Percentiles rank a stretch among this genome's conserved stretches.
Evolutionary conservation across 306 rosid genomes (phyloP).

Genomic region (Dalbergia cochinchinensis): DNA sequence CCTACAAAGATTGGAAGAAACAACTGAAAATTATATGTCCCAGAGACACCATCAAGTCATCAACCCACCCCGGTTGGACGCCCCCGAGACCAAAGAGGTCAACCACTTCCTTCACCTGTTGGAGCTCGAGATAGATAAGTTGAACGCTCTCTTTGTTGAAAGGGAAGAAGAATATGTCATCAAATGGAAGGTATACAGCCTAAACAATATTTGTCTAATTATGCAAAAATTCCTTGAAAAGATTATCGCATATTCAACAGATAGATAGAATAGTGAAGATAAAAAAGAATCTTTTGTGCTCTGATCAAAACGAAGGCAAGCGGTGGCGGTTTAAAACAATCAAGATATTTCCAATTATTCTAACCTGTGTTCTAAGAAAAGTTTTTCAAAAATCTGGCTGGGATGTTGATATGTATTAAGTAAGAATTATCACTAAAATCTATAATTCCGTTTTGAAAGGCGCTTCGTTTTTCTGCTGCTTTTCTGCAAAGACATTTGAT

Average conservation of each 20-base stretch:
- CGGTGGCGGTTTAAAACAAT: neutral
- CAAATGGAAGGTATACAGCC: constrained; percentile 63
- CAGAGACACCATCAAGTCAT: constrained; percentile 45
- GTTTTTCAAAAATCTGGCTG: too few species aligned
- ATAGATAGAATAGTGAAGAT: too few species aligned
- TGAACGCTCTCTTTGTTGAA: constrained; percentile 68
- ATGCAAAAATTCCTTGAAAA: too few species aligned
- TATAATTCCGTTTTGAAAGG: too few species aligned
- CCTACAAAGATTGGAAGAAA: constrained; percentile 82
- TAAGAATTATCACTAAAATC: too few species aligned
- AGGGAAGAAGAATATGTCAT: constrained; percentile 81
- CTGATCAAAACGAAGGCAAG: neutral
- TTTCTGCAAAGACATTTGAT: too few species aligned
- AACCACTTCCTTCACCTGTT: constrained; percentile 66
- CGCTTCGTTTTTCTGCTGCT: too few species aligned
- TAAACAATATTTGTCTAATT: too few species aligned
- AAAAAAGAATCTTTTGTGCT: neutral
- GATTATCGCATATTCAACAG: too few species aligned
- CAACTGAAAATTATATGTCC: constrained; percentile 72
- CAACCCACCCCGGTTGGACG: constrained; percentile 44
- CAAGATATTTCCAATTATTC: neutral
- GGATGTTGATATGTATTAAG: too few species aligned
- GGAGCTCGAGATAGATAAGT: constrained; percentile 77
- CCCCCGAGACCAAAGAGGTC: constrained; percentile 53
- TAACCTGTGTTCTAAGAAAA: neutral